A percentile compares a stretch with the other conserved stretches of the same genome.
Conservation (phyloP, 140 eudicot genomes). For the Oenanthe javanica region DNA sequence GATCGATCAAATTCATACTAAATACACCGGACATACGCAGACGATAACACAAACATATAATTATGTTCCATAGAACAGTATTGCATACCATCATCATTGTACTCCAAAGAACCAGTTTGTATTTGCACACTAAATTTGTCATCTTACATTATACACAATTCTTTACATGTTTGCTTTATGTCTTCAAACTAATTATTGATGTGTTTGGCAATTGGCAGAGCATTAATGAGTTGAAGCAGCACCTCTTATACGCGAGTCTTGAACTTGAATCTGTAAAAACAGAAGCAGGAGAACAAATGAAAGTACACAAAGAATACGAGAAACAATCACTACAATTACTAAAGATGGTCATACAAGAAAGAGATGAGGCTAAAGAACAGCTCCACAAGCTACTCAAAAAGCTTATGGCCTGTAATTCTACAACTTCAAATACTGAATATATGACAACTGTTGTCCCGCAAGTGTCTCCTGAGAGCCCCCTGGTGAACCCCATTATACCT, state of each 20-base stretch:
- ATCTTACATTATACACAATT: not conserved
- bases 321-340: slow-evolving; percentile 36
- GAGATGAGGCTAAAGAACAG: slow-evolving; percentile 73
- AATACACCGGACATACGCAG: too few species aligned
- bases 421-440: not conserved
- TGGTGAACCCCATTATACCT: slow-evolving; percentile 33
- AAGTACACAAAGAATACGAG: slow-evolving; percentile 33
- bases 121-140: too few species aligned
- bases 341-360: slow-evolving; percentile 42
- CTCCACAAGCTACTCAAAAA: slow-evolving; percentile 44
- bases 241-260: slow-evolving; percentile 47
- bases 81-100: too few species aligned
- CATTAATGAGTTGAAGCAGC: slow-evolving; percentile 50
- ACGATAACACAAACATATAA: too few species aligned
- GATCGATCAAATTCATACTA: too few species aligned
- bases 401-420: slow-evolving; percentile 15
- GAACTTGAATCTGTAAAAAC: slow-evolving; percentile 51
- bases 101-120: too few species aligned
- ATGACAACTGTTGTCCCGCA: not conserved
- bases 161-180: too few species aligned
- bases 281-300: slow-evolving; percentile 39
- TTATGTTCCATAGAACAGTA: too few species aligned
- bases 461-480: slow-evolving; percentile 19
- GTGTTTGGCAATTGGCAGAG: slow-evolving; percentile 23
- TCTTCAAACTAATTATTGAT: not conserved